phyloP scores from a whole-genome alignment of 257 asterid species.

The Scutellaria barbata region DNA sequence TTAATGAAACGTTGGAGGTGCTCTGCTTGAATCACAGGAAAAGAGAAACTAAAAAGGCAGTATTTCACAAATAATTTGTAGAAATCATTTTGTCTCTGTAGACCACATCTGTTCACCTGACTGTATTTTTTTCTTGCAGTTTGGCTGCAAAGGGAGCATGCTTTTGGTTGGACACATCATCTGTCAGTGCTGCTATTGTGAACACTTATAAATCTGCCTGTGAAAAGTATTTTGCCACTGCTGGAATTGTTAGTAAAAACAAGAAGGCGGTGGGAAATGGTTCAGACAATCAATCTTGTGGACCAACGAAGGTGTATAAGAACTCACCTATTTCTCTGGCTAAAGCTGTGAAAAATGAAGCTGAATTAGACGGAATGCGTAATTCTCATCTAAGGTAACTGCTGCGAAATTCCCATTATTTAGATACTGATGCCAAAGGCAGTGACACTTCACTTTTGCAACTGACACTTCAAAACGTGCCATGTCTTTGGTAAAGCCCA shows the following conservation, averaged over 20 bases:
- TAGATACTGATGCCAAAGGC: background rate
- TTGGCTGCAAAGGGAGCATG: slow-evolving; percentile 78
- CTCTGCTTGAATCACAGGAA: background rate
- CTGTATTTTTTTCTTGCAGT: slow-evolving; percentile 49
- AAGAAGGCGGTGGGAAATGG: slow-evolving; percentile 37
- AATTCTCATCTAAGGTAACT: slow-evolving; percentile 83
- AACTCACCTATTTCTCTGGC: slow-evolving; percentile 84
- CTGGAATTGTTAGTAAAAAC: slow-evolving; percentile 38
- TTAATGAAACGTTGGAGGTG: background rate
- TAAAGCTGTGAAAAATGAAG: slow-evolving; percentile 94
- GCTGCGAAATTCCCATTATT: background rate
- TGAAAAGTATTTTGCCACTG: slow-evolving; percentile 47
- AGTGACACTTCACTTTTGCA: slow-evolving; percentile 6
- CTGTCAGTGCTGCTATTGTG: slow-evolving; percentile 86
- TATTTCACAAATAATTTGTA: slow-evolving; percentile 1
- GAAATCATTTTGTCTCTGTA: background rate
- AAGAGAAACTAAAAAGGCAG: slow-evolving; percentile 6
- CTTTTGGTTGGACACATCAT: slow-evolving; percentile 89
- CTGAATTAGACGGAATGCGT: slow-evolving; percentile 93
- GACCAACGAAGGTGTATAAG: slow-evolving; percentile 57
- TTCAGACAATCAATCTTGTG: slow-evolving; percentile 41
- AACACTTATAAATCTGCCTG: slow-evolving; percentile 69
- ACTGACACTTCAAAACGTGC: slow-evolving; percentile 10
- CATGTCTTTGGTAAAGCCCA: slow-evolving; percentile 1
- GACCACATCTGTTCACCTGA: slow-evolving; percentile 24